phyloP scores from a whole-genome alignment of 2,329 filamentous ascomycete species.

The Byssothecium circinans region DNA sequence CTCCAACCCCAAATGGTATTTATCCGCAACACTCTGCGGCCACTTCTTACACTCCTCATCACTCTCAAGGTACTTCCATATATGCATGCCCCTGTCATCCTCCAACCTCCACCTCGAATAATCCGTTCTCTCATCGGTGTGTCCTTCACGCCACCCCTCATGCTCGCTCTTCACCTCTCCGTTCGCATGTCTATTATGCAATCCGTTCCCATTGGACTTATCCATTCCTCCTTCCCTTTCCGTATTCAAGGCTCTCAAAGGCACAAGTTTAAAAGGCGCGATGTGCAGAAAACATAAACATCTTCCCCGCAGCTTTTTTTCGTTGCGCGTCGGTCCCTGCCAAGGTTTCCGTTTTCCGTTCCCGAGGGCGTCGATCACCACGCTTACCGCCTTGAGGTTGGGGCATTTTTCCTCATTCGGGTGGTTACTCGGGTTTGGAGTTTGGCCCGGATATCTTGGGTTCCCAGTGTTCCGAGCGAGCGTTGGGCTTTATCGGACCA shows the following conservation, averaged over 20 bases:
- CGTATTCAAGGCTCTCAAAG: no score
- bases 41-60: slow-evolving; percentile 72
- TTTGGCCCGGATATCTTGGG: not conserved
- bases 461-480: not conserved
- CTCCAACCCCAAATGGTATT: slow-evolving; percentile 79
- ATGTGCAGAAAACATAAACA: no score
- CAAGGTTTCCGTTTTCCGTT: not conserved
- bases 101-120: slow-evolving; percentile 79
- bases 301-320: no score
- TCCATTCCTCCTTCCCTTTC: no score
- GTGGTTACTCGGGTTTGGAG: no score
- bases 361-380: not conserved
- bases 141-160: slow-evolving; percentile 1
- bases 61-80: slow-evolving; percentile 84
- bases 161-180: slow-evolving; percentile 15
- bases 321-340: not conserved
- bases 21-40: slow-evolving; percentile 89
- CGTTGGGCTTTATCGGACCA: not conserved
- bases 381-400: not conserved
- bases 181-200: slow-evolving; percentile 2
- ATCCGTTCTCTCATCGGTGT: slow-evolving; percentile 65
- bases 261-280: no score
- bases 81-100: slow-evolving; percentile 82
- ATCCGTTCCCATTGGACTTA: not conserved
- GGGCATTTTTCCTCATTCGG: not conserved